These are phyloP conservation scores for Chrysoporthe austroafricana DNA, from an alignment of 2,329 filamentous ascomycete genomes.

Conservation along the genomic window DNA sequence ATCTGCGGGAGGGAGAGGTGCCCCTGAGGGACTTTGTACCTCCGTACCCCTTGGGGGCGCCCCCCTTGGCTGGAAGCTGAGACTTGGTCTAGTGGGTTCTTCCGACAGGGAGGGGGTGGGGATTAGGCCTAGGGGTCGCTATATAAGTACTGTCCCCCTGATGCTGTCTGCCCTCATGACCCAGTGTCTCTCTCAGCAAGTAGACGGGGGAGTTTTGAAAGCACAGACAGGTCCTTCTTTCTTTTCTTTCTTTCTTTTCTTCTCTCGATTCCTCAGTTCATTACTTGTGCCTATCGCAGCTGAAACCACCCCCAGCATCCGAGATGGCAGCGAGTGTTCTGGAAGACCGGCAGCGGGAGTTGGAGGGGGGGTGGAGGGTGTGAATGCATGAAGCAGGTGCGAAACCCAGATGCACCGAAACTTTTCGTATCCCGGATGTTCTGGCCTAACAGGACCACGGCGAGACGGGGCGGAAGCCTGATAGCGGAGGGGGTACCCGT, in stretches of 20 bases:
- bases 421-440: neutral
- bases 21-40: slow-evolving; percentile 2
- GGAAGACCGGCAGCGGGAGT: neutral
- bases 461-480: neutral
- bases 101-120: neutral
- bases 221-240: no score
- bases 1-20: neutral
- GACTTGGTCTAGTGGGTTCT: slow-evolving; percentile 16
- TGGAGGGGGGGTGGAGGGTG: neutral
- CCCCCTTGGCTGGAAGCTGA: slow-evolving; percentile 25
- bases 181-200: neutral
- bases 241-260: no score
- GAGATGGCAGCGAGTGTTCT: neutral
- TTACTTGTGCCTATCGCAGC: no score
- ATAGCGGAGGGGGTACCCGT: neutral
- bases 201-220: neutral
- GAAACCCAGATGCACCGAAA: neutral
- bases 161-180: neutral
- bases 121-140: neutral
- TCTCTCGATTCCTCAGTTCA: no score
- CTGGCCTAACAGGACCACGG: neutral
- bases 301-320: no score
- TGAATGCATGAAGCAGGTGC: slow-evolving; percentile 5
- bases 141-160: neutral
- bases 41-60: neutral